Evolutionary conservation across 2,329 filamentous ascomycete species (phyloP), one percentile per base, ranked within the genome.

Genomic region (Trichoderma koningii): DNA sequence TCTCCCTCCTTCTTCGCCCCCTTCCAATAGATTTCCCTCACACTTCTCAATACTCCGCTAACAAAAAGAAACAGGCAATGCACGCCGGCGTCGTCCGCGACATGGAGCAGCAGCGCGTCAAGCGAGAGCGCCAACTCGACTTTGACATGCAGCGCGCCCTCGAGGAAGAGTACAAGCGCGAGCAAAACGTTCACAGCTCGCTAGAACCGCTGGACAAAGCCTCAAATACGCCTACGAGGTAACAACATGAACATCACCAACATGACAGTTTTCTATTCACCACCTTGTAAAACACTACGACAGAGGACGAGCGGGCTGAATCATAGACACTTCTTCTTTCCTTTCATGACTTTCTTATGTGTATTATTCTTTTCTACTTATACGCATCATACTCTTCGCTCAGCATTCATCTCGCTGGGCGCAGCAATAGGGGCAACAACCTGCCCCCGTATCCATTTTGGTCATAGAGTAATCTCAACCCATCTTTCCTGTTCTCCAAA

Each of bases 21-120:
- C 30, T 21, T 14, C 17, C 38, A 21, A 1, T 6, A 5, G 14
- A 9, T 15, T 19, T 30, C 17, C 34, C 53, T 30, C 34, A 9
- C 17, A 10, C 53, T 30, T 19, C 15, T 23, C 21, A 23, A 23
- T 3, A 2, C 21, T 3, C 21, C 60, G 23, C 50, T 60, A 55
- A 60, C 48, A n/a, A 2, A 23, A 23, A 21, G n/a, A 5, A 9
- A 28, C 28, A 52, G 95, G 91, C 92, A 65, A 99, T 99, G 95
- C 95, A 99, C 74, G 87, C 90, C 70, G 95, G 95, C 51, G 95
- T 99, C 48, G 82, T 98, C 69, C 91, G 94, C 69, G 95, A 99
- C 74, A 90, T 97, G 83, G 94, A 98, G 74, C 92, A 96, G 74
- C 93, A 97, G 76, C 88, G 91, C 52, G 76, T 97, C 69, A 97